Base-by-base conservation (phyloP, 805 yeast species). In the Lipomyces spencermartinsiae region DNA sequence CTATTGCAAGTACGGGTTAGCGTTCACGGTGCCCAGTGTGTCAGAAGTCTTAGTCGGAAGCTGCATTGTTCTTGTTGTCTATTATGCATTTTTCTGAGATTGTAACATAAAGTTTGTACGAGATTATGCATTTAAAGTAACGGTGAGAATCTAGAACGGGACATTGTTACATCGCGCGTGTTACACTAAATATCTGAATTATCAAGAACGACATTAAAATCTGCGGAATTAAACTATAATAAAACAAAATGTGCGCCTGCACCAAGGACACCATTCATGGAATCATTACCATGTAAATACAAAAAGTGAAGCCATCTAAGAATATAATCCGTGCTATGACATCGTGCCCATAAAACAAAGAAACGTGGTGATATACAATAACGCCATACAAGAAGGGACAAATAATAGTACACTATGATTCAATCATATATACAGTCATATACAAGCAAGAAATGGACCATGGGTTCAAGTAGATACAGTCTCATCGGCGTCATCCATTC, bases 1-100 rank as follows among this genome's bases (percentile, higher is more conserved):
- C 61, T 68, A 68, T 58, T 68, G 71, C 53, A 68, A 60, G 54
- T 68, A 66, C 51, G 71, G 71, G 16, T 63, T 66, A 46, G 54
- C 29, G 2, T 12, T 68, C 4, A 19, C 22, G 25, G 31, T 63
- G 57, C 71, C 71, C 12, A 39, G 53, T 7, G 9, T 61, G n/a
- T 10, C 61, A 12, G 71, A 68, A 39, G 35, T 63, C 1, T 22
- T 63, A 1, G 46, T 66, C 8, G 69, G 63, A 3, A 56, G 31
- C 4, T 59, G 59, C n/a, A 31, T 63, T n/a, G 69, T 66, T 22
- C 51, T 65, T 5, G 66, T 68, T 10, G 64, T 65, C 8, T 65
- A 62, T 35, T 67, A 67, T 37, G 63, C 66, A 19, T 34, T 67
- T 16, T 67, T 67, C 49, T 67, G 35, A 46, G 10, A 43, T 5